phyloP scores from a whole-genome alignment of 129 eudicot species.

The Chrysanthemum makinoi region DNA sequence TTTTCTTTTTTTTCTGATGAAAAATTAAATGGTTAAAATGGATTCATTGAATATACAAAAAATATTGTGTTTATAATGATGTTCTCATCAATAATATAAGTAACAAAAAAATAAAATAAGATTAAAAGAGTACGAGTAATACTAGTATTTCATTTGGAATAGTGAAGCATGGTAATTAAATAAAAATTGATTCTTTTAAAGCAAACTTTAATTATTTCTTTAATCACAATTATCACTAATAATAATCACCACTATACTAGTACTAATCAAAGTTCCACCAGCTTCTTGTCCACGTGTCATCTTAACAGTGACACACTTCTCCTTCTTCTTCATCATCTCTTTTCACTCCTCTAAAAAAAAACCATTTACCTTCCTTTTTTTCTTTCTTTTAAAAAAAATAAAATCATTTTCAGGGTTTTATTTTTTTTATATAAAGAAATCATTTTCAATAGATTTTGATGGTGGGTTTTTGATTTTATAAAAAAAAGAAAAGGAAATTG shows the following conservation, averaged over 20 bases:
- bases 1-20: too few relatives aligned
- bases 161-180: background rate
- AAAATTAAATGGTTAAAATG: too few relatives aligned
- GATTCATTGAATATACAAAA: too few relatives aligned
- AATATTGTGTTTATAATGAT: too few relatives aligned
- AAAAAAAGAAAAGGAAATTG: conserved; percentile 12
- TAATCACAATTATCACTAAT: conserved; percentile 6
- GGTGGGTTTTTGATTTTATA: too few relatives aligned
- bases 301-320: conserved; percentile 34
- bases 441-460: too few relatives aligned
- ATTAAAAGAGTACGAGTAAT: too few relatives aligned
- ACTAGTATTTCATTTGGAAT: too few relatives aligned
- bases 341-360: conserved; percentile 24
- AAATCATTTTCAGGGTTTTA: conserved; percentile 25
- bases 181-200: conserved; percentile 10
- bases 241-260: background rate
- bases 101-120: too few relatives aligned
- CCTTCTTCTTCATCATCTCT: conserved; percentile 10
- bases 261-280: conserved; percentile 18
- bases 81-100: too few relatives aligned
- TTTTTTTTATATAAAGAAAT: conserved; percentile 5
- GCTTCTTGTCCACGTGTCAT: conserved; percentile 42
- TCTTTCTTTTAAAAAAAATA: conserved; percentile 10
- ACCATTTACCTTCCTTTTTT: background rate
- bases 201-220: conserved; percentile 13